These are phyloP conservation scores for Rosa rugosa DNA, from an alignment of 306 rosid genomes.

Conservation along the genomic window DNA sequence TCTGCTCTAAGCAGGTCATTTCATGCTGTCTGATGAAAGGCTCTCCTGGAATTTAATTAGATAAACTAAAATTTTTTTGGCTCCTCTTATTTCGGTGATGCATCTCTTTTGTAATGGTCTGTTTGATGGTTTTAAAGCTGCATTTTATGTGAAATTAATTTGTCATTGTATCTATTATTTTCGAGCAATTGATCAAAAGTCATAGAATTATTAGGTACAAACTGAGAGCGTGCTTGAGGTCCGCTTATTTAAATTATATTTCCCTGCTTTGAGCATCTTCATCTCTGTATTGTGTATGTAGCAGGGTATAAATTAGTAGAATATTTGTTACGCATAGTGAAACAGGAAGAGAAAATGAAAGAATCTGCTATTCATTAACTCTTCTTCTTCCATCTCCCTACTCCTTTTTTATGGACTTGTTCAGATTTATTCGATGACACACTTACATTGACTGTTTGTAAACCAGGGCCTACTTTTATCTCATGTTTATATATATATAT, in stretches of 20 bases:
- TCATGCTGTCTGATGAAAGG: neutral
- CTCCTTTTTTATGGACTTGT: neutral
- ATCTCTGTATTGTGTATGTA: neutral
- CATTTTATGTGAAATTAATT: neutral
- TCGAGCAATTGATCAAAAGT: neutral
- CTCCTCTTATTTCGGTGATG: neutral
- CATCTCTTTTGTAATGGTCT: neutral
- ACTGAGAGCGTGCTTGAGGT: neutral
- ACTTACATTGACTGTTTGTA: too few species aligned
- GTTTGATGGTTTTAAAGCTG: neutral
- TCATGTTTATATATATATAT: too few species aligned
- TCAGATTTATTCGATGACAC: neutral
- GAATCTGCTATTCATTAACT: neutral
- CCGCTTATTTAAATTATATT: neutral
- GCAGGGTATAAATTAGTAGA: too few species aligned
- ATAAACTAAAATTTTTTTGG: neutral
- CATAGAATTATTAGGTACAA: too few species aligned
- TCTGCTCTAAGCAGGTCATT: neutral
- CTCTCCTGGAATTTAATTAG: neutral
- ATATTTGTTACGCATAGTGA: too few species aligned
- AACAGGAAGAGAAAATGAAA: neutral
- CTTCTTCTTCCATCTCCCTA: too few species aligned
- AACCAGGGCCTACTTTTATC: neutral
- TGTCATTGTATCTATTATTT: neutral
- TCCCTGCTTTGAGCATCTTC: neutral